phyloP scores from a whole-genome alignment of 805 yeast species.

The Candida orba region DNA sequence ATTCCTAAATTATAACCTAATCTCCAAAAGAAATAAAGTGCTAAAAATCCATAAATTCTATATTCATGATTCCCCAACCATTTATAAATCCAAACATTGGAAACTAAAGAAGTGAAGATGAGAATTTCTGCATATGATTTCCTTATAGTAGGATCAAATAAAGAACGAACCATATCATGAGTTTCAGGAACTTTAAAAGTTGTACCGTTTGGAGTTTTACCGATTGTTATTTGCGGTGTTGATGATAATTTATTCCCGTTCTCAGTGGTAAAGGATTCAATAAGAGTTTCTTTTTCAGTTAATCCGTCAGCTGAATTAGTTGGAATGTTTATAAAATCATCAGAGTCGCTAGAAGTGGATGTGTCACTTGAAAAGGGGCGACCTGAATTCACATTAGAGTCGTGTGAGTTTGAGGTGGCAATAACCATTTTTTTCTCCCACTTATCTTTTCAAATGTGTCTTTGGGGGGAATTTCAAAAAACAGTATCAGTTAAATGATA shows the following conservation, averaged over 20 bases:
- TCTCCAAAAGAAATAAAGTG: constrained; percentile 67
- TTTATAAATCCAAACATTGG: constrained; percentile 29
- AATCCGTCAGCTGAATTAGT: not conserved
- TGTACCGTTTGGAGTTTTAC: constrained; percentile 24
- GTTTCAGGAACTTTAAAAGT: constrained; percentile 41
- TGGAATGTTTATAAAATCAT: not conserved
- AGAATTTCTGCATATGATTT: constrained; percentile 61
- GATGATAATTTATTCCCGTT: no score
- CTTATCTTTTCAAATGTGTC: no score
- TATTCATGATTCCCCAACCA: constrained; percentile 16
- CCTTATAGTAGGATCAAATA: constrained; percentile 67
- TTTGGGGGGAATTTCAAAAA: no score
- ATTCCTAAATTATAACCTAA: constrained; percentile 73
- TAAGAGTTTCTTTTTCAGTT: no score
- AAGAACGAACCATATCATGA: constrained; percentile 75
- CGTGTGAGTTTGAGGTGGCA: no score
- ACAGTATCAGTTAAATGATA: no score
- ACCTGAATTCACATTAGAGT: no score
- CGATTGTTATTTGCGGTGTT: constrained; percentile 4
- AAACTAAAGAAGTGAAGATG: constrained; percentile 40
- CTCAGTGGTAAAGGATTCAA: no score
- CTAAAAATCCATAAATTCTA: constrained; percentile 32
- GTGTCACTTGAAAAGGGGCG: not conserved
- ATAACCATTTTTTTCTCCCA: no score
- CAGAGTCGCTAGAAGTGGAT: not conserved